Percentiles rank a stretch among this genome's conserved stretches.
Conservation (phyloP, 148 eudicot species). For the Rhododendron henanense region DNA sequence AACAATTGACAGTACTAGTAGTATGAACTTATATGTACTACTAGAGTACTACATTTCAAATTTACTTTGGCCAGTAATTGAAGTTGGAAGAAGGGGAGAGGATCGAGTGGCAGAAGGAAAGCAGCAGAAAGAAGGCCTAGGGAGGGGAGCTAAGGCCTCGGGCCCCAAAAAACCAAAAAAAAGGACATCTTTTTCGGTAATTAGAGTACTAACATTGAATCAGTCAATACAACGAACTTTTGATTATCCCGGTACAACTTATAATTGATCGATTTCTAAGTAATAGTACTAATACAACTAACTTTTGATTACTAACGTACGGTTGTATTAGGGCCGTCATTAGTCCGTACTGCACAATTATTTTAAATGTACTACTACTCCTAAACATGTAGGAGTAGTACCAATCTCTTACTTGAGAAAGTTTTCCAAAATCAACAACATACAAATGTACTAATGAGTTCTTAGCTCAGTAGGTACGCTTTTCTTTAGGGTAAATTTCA, state of each 20-base stretch:
- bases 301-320: not conserved
- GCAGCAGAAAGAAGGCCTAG: slow-evolving; percentile 1
- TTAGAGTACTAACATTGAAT: not conserved
- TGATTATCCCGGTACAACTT: not conserved
- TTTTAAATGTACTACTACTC: not conserved
- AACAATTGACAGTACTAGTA: no score
- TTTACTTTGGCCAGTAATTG: not conserved
- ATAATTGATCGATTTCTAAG: not conserved
- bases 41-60: no score
- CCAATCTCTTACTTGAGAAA: not conserved
- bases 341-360: not conserved
- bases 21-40: no score
- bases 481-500: no score
- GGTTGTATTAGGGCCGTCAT: not conserved
- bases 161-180: not conserved
- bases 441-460: no score
- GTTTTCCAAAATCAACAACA: not conserved
- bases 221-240: no score
- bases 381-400: not conserved
- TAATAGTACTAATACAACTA: not conserved
- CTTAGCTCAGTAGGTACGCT: no score
- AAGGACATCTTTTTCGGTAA: not conserved
- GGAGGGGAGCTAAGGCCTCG: not conserved
- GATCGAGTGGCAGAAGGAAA: slow-evolving; percentile 1
- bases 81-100: not conserved